Evolutionary conservation across 2,329 filamentous ascomycete species (phyloP), one percentile per base, ranked within the genome.

Genomic region (Hymenoscyphus albidus): DNA sequence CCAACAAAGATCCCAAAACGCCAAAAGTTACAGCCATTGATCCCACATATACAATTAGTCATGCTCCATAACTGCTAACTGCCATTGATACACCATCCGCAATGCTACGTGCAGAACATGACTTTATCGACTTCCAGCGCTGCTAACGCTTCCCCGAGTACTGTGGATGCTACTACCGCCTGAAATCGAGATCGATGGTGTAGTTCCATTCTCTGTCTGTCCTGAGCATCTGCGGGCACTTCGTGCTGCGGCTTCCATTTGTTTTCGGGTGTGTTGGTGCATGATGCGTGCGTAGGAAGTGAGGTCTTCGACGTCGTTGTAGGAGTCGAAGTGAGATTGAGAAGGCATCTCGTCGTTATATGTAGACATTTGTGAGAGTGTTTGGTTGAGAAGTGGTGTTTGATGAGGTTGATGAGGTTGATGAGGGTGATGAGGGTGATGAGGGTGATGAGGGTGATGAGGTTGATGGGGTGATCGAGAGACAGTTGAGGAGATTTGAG

Each of bases 261-360:
- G 86, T 63, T 81, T 79, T 79, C 86, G 87, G 67, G 86, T 89
- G 77, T 89, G 85, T 62, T 83, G 80, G 72, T 86, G 84, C 83
- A 89, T 89, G 64, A 80, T 83, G 65, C 81, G 81, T 14, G 85
- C 78, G 70, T 89, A 89, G 2, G 76, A 74, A 7, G 73, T 69
- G 55, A 78, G 57, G 9, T 48, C 48, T 54, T 54, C 39, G 48
- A 42, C 31, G 12, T 59, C 62, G 40, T 54, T 18, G 22, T 59
- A 42, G 39, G 35, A 7, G 35, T 35, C 35, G 38, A 12, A 57
- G 16, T 13, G 39, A 18, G 56, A 35, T 40, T 56, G 51, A 27
- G 40, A 48, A 6, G 62, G 12, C 39, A 58, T 58, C 42, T n/a
- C 42, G 40, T 54, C 10, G 39, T 18, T 32, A 14, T 51, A 61